A percentile compares a stretch with the other conserved stretches of the same genome.
Evolutionary conservation across 2,329 filamentous ascomycete species (phyloP).

Genomic region (Fusarium luffae): DNA sequence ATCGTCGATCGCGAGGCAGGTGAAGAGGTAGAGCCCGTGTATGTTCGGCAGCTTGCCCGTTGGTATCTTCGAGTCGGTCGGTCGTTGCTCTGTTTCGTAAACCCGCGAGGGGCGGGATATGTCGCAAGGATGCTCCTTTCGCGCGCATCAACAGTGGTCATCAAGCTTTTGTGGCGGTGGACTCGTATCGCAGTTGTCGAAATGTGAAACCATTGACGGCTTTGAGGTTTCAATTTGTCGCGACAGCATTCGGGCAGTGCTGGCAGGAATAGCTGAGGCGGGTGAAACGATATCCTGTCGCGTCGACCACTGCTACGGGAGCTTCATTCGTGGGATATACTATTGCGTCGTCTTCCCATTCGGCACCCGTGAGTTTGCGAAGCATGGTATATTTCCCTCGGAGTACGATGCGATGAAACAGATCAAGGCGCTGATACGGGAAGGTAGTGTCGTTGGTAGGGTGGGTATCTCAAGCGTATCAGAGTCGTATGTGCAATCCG

Average conservation of each 20-base stretch:
- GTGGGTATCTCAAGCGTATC: neutral
- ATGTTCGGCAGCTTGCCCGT: too few species aligned
- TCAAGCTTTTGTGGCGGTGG: too few species aligned
- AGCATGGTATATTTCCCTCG: too few species aligned
- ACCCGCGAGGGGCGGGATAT: too few species aligned
- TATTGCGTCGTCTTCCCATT: neutral
- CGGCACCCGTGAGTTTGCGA: neutral
- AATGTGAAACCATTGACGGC: too few species aligned
- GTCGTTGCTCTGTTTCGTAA: neutral
- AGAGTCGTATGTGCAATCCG: neutral
- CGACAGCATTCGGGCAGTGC: too few species aligned
- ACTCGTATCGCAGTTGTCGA: too few species aligned
- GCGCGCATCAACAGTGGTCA: too few species aligned
- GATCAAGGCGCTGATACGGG: neutral
- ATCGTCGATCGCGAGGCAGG: accelerated
- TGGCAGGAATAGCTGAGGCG: too few species aligned
- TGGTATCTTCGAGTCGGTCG: neutral
- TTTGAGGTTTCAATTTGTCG: too few species aligned
- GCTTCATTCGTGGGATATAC: neutral
- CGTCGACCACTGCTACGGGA: neutral
- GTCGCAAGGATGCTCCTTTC: too few species aligned
- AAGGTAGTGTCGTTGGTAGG: accelerated
- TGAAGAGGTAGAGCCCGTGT: neutral
- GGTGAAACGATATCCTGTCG: neutral
- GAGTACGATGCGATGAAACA: too few species aligned